These are phyloP conservation scores for Kwoniella shivajii DNA, from an alignment of 1,284 basidiomycete genomes.

Conservation along the genomic window DNA sequence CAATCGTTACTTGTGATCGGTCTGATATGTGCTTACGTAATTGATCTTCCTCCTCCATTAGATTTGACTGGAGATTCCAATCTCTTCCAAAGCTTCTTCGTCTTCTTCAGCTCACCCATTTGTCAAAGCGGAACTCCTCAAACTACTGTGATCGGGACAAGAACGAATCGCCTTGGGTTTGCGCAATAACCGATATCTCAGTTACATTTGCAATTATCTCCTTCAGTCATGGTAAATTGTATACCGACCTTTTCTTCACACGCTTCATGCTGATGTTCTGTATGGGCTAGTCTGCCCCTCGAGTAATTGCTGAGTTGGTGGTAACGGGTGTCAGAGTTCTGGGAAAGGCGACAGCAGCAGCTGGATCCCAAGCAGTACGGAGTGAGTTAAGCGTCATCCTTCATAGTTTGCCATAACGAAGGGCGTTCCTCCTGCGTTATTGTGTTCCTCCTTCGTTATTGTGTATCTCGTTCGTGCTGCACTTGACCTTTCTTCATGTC, in stretches of 20 bases:
- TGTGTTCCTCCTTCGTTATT: no score
- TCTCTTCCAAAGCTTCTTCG: no score
- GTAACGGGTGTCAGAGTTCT: constrained; percentile 56
- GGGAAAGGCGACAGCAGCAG: constrained; percentile 88
- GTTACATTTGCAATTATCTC: no score
- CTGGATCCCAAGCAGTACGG: constrained; percentile 86
- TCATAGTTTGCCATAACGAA: not conserved
- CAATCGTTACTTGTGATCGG: not conserved
- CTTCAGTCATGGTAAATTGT: not conserved
- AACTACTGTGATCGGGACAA: no score
- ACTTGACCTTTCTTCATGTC: not conserved
- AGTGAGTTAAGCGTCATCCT: constrained; percentile 64
- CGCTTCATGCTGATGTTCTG: not conserved
- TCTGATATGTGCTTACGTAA: constrained; percentile 1
- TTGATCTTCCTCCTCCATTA: no score
- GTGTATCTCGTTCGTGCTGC: no score
- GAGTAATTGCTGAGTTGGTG: constrained; percentile 41
- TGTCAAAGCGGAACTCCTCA: no score
- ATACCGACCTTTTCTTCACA: not conserved
- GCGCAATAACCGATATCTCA: not conserved
- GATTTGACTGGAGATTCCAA: no score
- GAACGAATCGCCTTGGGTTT: no score
- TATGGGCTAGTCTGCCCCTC: constrained; percentile 35
- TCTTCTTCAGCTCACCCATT: no score
- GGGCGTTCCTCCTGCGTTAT: not conserved